Base-by-base conservation (phyloP, 345 rosid species). In the Syzygium aromaticum region DNA sequence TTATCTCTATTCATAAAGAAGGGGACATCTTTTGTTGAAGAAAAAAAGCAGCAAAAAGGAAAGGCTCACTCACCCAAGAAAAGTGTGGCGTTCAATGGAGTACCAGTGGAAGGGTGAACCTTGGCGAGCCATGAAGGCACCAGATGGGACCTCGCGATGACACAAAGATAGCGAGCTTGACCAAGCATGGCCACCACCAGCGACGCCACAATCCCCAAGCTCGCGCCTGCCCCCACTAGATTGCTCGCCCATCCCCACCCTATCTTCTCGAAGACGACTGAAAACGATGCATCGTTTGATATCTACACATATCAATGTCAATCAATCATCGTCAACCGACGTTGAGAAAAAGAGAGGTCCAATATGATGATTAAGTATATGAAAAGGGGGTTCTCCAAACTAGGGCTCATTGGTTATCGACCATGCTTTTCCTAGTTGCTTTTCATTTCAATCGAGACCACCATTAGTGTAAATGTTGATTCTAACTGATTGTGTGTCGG, bases 131-230 rank as follows among this genome's bases (percentile, higher is more conserved):
- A 97, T 57, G 92, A 93, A 49, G 99, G 99, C 86, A 94, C 98
- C 14, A 97, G 91, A 86, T 96, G 88, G 46, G 98, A 96, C 93
- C 99, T 94, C 61, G 94, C 98, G 56, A 97, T 92, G 54, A 97
- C 99, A 92, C 99, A 97, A 43, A 97, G 97, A 91, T 97, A 96
- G 90, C 99, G 91, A n/a, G 99, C 96, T 91, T 97, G 99, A 43
- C 98, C 99, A 88, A 97, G 89, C 99, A 97, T 97, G 33, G 99
- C 99, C 27, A 97, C 99, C 92, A 97, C 87, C 5, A 97, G 95
- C 38, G 99, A 97, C 61, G 98, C 98, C 61, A 95, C 96, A n/a
- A 96, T 97, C 61, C 99, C 99, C 93, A 96, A 87, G 88, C 98
- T 94, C 85, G 99, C 99, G 86, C 99, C 99, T 14, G 94, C 98